Base-by-base conservation (phyloP, 2,329 filamentous ascomycete species). In the Emergomyces pasteurianus region DNA sequence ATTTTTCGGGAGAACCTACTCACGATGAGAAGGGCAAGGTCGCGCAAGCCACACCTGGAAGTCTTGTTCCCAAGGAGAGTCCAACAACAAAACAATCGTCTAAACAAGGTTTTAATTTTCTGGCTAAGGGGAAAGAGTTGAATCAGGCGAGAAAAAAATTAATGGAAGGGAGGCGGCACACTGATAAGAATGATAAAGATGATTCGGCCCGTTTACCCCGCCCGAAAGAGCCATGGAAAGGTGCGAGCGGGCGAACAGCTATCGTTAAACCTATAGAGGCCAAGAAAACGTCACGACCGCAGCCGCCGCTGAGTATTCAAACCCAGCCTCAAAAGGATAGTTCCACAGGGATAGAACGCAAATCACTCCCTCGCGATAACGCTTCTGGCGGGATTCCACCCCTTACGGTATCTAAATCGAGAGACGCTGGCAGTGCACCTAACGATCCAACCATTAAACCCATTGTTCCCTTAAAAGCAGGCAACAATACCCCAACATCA, bases 211-310 rank as follows among this genome's bases (percentile, higher is more conserved):
- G 76, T 69, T 58, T 79, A 26, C 83, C 85, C 5, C 79, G 65
- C 46, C 61, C 69, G 52, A 73, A 73, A 50, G 74, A 78, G 59
- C 77, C 85, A 61, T 91, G 88, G 88, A 86, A 85, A 67, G 88
- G 88, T 21, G 84, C 85, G 43, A 90, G 85, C 70, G 88, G 88
- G 34, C 83, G 88, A 65, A 80, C 80, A 49, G 78, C 82, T 42
- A 78, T 89, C 60, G 81, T 88, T 40, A 80, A 81, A 52, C 85
- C 87, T 3, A 80, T 89, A 43, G 80, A 78, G 67, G 85, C 89
- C 68, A 83, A 83, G 68, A 86, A 89, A 69, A 82, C 83, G 42
- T 76, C 75, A 49, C 75, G 78, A 62, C 81, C 80, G 16, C 82
- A 84, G n/a, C 73, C 87, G n/a, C 73, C 87, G 72, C 73, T 31